These are phyloP conservation scores for Dorcoceras hygrometricum DNA, from an alignment of 257 asterid species.

Conservation along the genomic window DNA sequence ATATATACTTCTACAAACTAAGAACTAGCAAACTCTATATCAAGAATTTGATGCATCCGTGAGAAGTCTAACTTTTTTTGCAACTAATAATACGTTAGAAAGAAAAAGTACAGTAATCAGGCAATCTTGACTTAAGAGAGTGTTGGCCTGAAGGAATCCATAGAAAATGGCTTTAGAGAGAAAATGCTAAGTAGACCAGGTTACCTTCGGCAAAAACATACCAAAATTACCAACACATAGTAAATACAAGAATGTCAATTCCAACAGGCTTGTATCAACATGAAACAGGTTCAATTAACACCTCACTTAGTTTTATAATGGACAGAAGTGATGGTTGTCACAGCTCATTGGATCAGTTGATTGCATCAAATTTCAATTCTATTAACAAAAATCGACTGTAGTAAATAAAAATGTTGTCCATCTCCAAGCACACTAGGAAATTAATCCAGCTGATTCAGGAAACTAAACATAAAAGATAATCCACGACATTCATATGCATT, in stretches of 20 bases:
- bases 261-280: not conserved
- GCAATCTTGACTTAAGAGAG: not conserved
- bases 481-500: not conserved
- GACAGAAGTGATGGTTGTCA: not conserved
- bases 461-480: not conserved
- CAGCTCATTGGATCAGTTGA: not conserved
- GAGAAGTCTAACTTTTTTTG: too few relatives aligned
- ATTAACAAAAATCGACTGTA: not conserved
- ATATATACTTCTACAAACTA: too few relatives aligned
- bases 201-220: too few relatives aligned
- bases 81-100: not conserved
- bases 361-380: conserved; percentile 13
- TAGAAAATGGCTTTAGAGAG: too few relatives aligned
- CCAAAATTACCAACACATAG: too few relatives aligned
- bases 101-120: not conserved
- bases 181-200: too few relatives aligned
- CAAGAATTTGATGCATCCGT: too few relatives aligned
- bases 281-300: not conserved
- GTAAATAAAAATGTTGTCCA: not conserved
- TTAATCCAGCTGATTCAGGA: not conserved
- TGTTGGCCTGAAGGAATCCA: too few relatives aligned
- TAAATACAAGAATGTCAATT: not conserved
- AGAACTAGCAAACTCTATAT: too few relatives aligned
- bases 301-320: not conserved
- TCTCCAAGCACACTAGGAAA: conserved; percentile 3